phyloP scores from a whole-genome alignment of 345 rosid species.

The Acer saccharum region DNA sequence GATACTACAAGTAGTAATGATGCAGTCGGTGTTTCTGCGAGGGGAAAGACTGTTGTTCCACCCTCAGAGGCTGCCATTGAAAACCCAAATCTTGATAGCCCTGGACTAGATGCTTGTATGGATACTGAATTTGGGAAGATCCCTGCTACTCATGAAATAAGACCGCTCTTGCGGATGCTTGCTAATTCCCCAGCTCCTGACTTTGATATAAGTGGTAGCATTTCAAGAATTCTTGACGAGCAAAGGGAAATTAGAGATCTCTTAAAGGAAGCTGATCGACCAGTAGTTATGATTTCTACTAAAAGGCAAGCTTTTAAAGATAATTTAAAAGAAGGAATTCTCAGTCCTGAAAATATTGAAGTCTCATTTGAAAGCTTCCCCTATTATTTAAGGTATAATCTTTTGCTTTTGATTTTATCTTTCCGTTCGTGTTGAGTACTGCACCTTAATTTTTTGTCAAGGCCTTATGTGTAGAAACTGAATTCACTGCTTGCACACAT shows the following conservation, averaged over 20 bases:
- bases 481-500: not conserved
- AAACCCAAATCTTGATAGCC: conserved; percentile 47
- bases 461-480: not conserved
- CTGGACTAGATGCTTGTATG: conserved; percentile 55
- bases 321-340: conserved; percentile 66
- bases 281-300: conserved; percentile 49
- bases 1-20: conserved; percentile 60
- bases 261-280: conserved; percentile 51
- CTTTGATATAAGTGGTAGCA: conserved; percentile 53
- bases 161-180: conserved; percentile 68
- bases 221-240: conserved; percentile 69
- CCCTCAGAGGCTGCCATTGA: conserved; percentile 54
- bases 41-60: conserved; percentile 55
- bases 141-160: conserved; percentile 59
- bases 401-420: not conserved
- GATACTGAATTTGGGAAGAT: conserved; percentile 54
- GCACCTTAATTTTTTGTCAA: not conserved
- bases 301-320: conserved; percentile 74
- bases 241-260: conserved; percentile 53
- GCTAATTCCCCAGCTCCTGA: conserved; percentile 57
- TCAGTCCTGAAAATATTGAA: conserved; percentile 62
- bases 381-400: conserved; percentile 72
- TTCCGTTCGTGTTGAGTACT: not conserved
- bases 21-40: conserved; percentile 49
- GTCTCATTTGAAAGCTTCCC: conserved; percentile 84